Evolutionary conservation across 345 rosid species (phyloP).

Genomic region (Garcia nutans): DNA sequence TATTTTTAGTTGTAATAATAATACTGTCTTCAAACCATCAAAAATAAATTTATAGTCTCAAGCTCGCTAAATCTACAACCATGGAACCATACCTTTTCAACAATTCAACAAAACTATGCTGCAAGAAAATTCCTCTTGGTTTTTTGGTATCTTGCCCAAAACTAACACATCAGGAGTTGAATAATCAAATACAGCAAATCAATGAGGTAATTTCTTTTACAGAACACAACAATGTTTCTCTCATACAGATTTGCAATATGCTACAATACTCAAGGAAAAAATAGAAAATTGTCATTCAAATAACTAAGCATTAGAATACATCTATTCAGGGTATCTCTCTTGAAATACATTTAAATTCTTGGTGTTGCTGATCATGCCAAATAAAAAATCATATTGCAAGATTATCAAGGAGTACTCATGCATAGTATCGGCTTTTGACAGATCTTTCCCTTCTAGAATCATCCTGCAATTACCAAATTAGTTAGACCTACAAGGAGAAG

Average conservation of each 20-base stretch:
- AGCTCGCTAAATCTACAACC: too few species aligned
- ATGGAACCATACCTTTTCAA: too few species aligned
- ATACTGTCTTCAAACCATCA: not conserved
- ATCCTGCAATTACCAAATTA: conserved; percentile 51
- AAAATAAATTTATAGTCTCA: not conserved
- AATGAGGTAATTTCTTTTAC: not conserved
- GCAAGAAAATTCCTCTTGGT: too few species aligned
- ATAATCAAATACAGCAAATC: not conserved
- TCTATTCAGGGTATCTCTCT: conserved; percentile 1
- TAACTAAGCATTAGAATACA: not conserved
- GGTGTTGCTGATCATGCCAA: not conserved
- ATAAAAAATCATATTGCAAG: not conserved
- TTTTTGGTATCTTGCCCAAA: not conserved
- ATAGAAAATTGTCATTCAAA: not conserved
- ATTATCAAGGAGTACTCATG: conserved; percentile 35
- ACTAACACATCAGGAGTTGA: not conserved
- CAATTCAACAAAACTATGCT: too few species aligned
- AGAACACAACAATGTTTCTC: not conserved
- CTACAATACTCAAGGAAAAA: not conserved
- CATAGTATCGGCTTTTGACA: conserved; percentile 56
- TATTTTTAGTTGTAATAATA: conserved; percentile 18
- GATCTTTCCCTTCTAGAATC: conserved; percentile 65
- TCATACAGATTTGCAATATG: conserved; percentile 9
- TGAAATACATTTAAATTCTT: conserved; percentile 6
- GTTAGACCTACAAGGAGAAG: conserved; percentile 5